Evolutionary conservation across 2,329 filamentous ascomycete genomes (phyloP), one percentile per base, ranked within the genome.

Genomic region (Xylaria sp.): DNA sequence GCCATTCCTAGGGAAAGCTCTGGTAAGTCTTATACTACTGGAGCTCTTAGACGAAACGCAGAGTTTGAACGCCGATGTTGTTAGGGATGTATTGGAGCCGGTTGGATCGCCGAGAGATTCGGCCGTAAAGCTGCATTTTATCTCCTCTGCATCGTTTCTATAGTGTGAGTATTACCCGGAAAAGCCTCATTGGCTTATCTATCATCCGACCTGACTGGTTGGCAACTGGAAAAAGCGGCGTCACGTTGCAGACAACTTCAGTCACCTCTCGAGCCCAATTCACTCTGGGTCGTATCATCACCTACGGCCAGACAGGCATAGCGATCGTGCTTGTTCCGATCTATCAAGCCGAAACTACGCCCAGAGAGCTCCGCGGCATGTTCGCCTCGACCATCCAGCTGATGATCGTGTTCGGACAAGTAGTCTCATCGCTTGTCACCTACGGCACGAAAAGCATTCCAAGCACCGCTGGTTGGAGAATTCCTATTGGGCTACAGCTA

Each of bases 301-400:
- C 65, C 27, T 67, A 63, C 54, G 54, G 58, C 19, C 60, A 62
- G 54, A 67, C 65, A 32, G 65, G 65, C 19, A 67, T 67, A 54
- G 65, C 65, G 45, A 62, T 67, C 34, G 65, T 67, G 45, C 51
- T 67, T 50, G 58, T 67, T 6, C 65, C 65, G 24, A 67, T 67
- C 53, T 67, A 67, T 45, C 65, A 67, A 48, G 65, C 65, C 59
- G 65, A 67, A 51, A 67, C 59, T 7, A 53, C 59, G n/a, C 65
- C 65, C n/a, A 57, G 54, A 24, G 65, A 63, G 58, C 65, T 67
- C 36, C 65, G 65, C 36, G 65, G 65, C 51, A 67, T 67, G 65
- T 67, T 67, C 36, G 65, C 57, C n/a, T 59, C 65, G 1, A 67
- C 65, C 17, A 67, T 67, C 8, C 65, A 67, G 47, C 36, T 67